Evolutionary conservation across 1,284 basidiomycete genomes (phyloP).

Genomic region (Hortiboletus rubellus): DNA sequence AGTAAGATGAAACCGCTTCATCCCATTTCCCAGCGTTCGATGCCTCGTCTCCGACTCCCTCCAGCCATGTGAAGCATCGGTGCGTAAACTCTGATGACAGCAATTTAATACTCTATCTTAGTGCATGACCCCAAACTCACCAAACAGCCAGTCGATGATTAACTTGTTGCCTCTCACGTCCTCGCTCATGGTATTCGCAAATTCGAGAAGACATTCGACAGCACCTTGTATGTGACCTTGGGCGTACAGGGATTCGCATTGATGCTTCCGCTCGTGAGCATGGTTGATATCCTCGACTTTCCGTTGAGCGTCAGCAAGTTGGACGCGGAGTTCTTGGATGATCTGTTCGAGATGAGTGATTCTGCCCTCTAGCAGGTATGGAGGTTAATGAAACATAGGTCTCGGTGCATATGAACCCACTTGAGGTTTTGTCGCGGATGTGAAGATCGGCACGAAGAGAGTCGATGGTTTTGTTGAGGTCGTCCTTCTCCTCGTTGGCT

Average conservation of each 20-base stretch:
- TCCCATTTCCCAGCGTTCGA: background rate
- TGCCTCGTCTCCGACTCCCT: background rate
- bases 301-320: too few relatives aligned
- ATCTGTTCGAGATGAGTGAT: too few relatives aligned
- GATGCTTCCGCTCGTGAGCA: background rate
- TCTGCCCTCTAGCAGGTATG: too few relatives aligned
- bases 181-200: background rate
- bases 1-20: background rate
- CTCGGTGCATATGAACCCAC: too few relatives aligned
- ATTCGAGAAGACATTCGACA: background rate
- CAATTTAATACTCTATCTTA: background rate
- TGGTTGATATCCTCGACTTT: too few relatives aligned
- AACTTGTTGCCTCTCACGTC: background rate
- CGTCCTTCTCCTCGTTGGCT: too few relatives aligned
- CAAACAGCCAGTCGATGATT: background rate
- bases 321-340: too few relatives aligned
- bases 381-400: too few relatives aligned
- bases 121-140: background rate
- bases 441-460: too few relatives aligned
- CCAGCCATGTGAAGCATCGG: background rate
- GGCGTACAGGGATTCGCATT: background rate
- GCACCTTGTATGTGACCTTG: background rate
- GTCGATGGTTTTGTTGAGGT: too few relatives aligned
- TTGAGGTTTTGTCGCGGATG: too few relatives aligned
- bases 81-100: background rate